Evolutionary conservation across 164 flowering plant species (phyloP), one percentile per base, ranked within the genome.

Genomic region (Nelumbo lutea): DNA sequence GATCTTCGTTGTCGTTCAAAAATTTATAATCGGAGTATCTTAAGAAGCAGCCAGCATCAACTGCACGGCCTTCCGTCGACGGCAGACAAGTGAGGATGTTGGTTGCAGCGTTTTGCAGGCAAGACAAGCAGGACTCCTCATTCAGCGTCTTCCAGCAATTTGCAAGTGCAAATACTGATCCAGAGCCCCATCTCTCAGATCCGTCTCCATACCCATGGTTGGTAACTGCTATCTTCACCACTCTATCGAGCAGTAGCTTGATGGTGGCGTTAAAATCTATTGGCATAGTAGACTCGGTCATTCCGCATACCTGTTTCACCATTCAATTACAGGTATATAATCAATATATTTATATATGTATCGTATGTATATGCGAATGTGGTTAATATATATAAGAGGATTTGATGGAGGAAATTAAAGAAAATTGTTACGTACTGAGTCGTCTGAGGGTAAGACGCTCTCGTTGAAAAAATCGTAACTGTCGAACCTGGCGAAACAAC

Each of bases 401-500:
- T 3, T 46, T 53, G 47, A 42, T 55, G 65, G 59, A 41, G 2
- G 14, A 62, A 42, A 46, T 53, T 45, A 70, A 66, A 39, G 40
- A 5, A 59, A 41, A 41, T 42, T 44, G 48, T 13, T 48, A n/a
- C 14, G 39, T 48, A 70, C 73, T 72, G 38, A 59, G 46, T 13
- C n/a, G 51, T 75, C 77, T 10, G 11, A 41, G n/a, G 52, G 62
- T 6, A 41, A 10, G 14, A 43, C 0, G 4, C 61, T 7, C 15
- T 79, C 81, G 0, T 62, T 3, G 53, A 9, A 78, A 69, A 82
- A 84, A 44, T 67, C 69, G 59, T 79, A 78, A 64, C 79, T 81
- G 0, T 80, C 83, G 2, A 59, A 68, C 52, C 84, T 75, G 5
- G 81, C 58, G 43, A 74, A 84, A 61, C 88, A 84, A 2, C 84